Evolutionary conservation across 495 filamentous ascomycete species (phyloP), one percentile per base, ranked within the genome.

Genomic region (Aspergillus funiculosus): DNA sequence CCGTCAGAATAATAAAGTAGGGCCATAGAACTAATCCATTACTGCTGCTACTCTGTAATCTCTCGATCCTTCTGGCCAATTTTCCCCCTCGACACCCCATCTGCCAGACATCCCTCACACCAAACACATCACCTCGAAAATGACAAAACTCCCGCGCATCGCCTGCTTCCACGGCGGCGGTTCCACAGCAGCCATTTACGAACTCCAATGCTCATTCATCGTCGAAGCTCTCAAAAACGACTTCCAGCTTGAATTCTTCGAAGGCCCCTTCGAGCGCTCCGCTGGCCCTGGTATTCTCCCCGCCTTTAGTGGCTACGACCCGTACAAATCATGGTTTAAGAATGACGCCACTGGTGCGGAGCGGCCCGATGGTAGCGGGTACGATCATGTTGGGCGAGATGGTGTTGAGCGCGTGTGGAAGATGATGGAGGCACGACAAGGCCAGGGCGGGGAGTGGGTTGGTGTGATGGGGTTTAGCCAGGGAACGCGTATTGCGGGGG

Each of bases 401-500:
- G 48, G 51, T 0, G 46, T 67, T 10, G 56, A 62, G 26, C 39
- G 54, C 5, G 44, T 56, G 0, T 39, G 56, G 29, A 26, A 41
- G 20, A 49, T 67, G 46, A 52, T 61, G 37, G 62, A 66, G 11
- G 60, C 24, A 73, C 30, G 61, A 43, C 14, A 37, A 9, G 75
- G 69, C 1, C 71, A 60, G 1, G 66, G 54, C 2, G 80, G 80
- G 4, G 58, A 66, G 21, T 82, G 77, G 77, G 74, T 83, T 8
- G 81, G 70, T 0, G 41, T 80, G 11, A 47, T 86, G 54, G 82
- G 64, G 14, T 67, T 67, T 50, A 62, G 58, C 20, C 62, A 85
- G 62, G 81, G 82, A 22, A 82, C 76, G 15, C 79, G 83, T 61
- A 28, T 83, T 18, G 63, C 68, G 5, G 74, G 71, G 13, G 77